Conservation (phyloP, 129 eudicot genomes). For the Centrapalus pauciflorus region DNA sequence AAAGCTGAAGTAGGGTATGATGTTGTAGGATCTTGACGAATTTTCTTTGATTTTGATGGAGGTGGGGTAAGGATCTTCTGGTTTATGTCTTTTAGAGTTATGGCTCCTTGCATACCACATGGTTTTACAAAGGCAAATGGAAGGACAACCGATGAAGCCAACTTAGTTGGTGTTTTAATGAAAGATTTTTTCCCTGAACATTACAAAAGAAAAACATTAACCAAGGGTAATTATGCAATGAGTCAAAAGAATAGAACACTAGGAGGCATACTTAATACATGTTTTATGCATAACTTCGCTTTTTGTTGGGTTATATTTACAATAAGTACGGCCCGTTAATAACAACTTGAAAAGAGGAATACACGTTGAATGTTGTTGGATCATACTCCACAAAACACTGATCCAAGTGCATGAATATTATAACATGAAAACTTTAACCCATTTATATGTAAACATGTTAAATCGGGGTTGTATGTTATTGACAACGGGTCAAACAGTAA, state of each 20-base stretch:
- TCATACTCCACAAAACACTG: neutral
- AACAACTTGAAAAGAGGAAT: neutral
- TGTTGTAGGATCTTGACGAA: slow-evolving; percentile 32
- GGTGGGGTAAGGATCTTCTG: slow-evolving; percentile 70
- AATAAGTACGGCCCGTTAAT: no score
- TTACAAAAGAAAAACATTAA: neutral
- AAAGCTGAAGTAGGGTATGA: slow-evolving; percentile 78
- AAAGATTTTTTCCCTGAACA: slow-evolving; percentile 64
- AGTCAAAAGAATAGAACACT: neutral
- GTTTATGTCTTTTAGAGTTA: slow-evolving; percentile 85
- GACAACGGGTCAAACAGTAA: no score
- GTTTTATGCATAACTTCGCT: neutral
- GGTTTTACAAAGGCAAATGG: slow-evolving; percentile 89
- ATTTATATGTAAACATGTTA: no score
- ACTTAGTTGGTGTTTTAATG: slow-evolving; percentile 53
- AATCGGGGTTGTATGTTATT: no score
- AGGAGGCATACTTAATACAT: neutral
- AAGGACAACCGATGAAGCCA: slow-evolving; percentile 69
- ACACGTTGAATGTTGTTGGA: neutral
- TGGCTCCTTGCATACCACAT: slow-evolving; percentile 63
- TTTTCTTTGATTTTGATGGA: slow-evolving; percentile 47
- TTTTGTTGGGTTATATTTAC: no score
- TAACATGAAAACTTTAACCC: no score
- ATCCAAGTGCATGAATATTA: no score
- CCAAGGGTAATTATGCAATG: neutral